phyloP scores from a whole-genome alignment of 768 basidiomycete species.

The Fistulinella prunicolor region DNA sequence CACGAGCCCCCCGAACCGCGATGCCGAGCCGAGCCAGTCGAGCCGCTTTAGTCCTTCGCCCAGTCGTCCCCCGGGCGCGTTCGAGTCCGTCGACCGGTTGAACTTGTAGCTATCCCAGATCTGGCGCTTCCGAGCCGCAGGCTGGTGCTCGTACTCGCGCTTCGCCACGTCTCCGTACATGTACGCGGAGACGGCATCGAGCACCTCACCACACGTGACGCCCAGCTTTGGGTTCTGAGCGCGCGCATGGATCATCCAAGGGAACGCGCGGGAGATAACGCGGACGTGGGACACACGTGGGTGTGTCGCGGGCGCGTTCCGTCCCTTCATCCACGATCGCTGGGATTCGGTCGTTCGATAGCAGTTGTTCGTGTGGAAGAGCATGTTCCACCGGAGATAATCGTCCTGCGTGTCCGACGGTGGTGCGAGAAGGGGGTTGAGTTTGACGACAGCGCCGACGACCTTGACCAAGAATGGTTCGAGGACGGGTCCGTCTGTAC shows the following conservation, averaged over 20 bases:
- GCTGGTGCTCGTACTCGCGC: constrained; percentile 49
- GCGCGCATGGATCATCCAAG: constrained; percentile 51
- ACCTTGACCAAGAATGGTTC: constrained; percentile 54
- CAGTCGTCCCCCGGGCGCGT: constrained; percentile 68
- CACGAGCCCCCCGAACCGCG: constrained; percentile 62
- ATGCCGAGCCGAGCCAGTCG: constrained; percentile 60
- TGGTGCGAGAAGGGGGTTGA: constrained; percentile 65
- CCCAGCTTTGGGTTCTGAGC: constrained; percentile 48
- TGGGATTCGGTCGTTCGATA: constrained; percentile 59
- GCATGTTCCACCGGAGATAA: constrained; percentile 73
- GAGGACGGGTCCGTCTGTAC: constrained; percentile 66
- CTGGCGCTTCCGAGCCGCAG: constrained; percentile 34
- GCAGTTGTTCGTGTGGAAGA: constrained; percentile 57
- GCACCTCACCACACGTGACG: constrained; percentile 65
- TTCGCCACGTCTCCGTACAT: constrained; percentile 50
- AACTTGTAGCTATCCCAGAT: constrained; percentile 54
- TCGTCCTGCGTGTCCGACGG: constrained; percentile 41
- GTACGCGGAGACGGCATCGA: constrained; percentile 51
- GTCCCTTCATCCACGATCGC: constrained; percentile 66
- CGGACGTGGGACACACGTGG: constrained; percentile 54
- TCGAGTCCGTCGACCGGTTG: constrained; percentile 62
- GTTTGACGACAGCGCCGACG: constrained; percentile 42
- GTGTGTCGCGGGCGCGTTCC: constrained; percentile 62
- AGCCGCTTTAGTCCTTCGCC: constrained; percentile 60
- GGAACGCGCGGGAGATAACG: constrained; percentile 53